Conservation (phyloP, 139 green algal species). For the Chlorella sp. region DNA sequence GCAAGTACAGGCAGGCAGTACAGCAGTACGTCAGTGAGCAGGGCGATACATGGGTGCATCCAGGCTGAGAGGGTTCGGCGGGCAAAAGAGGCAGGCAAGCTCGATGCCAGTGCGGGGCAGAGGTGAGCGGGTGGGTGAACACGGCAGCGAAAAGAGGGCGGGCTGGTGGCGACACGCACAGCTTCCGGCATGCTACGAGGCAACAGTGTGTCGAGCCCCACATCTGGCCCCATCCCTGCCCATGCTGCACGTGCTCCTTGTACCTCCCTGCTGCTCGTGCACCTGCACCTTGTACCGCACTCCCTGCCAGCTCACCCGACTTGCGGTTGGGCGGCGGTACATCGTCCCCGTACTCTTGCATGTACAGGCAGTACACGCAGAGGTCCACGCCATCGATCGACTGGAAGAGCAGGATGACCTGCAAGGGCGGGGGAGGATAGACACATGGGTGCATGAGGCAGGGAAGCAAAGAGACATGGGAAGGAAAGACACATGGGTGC, state of each 20-base stretch:
- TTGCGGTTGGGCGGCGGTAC: conserved; percentile 85
- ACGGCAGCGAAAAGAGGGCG: too few species aligned
- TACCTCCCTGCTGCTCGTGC: too few species aligned
- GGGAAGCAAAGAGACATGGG: too few species aligned
- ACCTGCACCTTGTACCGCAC: background rate
- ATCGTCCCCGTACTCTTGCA: conserved; percentile 95
- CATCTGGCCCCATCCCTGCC: too few species aligned
- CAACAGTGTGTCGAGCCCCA: too few species aligned
- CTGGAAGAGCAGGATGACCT: conserved; percentile 96
- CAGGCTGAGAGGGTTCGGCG: background rate
- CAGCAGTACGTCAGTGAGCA: background rate
- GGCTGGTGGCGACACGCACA: too few species aligned
- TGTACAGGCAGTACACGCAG: conserved; percentile 95
- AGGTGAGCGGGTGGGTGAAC: too few species aligned
- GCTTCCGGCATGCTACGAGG: too few species aligned
- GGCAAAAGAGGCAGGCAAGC: too few species aligned
- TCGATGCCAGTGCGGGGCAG: too few species aligned
- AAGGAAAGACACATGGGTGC: too few species aligned
- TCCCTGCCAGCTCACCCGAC: background rate
- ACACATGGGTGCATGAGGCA: background rate
- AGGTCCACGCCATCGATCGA: conserved; percentile 91
- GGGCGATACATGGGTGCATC: background rate
- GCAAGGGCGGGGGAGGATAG: background rate
- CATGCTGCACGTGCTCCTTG: too few species aligned
- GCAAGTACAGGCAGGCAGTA: background rate